phyloP scores from a whole-genome alignment of 805 yeast species.

The Candida vartiovaarae region DNA sequence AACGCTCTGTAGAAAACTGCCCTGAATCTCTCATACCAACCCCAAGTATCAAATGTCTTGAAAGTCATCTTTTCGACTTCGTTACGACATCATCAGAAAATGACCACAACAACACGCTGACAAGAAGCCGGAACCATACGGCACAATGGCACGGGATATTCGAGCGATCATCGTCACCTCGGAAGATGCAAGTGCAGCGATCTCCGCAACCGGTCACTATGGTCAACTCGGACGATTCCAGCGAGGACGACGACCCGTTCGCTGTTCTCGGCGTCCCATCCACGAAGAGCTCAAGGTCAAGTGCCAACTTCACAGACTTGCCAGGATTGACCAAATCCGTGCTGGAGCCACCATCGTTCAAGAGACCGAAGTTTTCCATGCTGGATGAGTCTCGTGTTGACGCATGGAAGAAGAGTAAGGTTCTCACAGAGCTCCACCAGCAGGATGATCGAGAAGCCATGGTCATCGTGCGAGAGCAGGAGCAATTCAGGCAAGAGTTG shows the following conservation, averaged over 20 bases:
- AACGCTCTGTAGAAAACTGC: too few species aligned
- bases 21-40: too few species aligned
- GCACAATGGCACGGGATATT: neutral
- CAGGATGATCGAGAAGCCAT: constrained; percentile 7
- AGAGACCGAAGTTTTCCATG: neutral
- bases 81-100: neutral
- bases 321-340: too few species aligned
- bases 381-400: neutral
- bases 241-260: neutral
- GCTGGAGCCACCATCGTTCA: neutral
- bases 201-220: too few species aligned
- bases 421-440: constrained; percentile 3
- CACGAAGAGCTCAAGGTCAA: too few species aligned
- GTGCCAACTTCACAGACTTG: too few species aligned
- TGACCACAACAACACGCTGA: neutral
- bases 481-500: constrained; percentile 6
- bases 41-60: too few species aligned
- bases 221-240: neutral
- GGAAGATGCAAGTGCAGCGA: neutral
- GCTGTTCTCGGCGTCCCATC: neutral
- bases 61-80: too few species aligned
- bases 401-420: constrained; percentile 4
- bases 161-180: neutral
- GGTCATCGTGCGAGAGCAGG: constrained; percentile 4
- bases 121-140: too few species aligned